These are phyloP conservation scores for Fusarium nygamai DNA, from an alignment of 2,329 filamentous ascomycete species.

Conservation along the genomic window DNA sequence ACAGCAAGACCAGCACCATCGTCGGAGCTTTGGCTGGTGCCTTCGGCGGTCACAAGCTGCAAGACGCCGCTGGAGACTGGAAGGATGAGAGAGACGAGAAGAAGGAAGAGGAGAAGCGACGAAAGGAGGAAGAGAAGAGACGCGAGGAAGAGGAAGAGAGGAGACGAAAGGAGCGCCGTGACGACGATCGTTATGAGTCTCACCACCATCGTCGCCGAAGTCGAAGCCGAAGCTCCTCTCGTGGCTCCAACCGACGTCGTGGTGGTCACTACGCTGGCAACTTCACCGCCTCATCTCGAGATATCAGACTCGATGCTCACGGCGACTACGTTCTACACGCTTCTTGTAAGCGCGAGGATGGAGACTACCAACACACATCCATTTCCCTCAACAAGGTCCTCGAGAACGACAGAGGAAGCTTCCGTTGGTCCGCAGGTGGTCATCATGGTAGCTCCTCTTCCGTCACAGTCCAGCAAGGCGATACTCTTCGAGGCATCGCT, in stretches of 20 bases:
- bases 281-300: constrained; percentile 49
- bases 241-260: constrained; percentile 12
- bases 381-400: constrained; percentile 50
- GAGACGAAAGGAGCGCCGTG: constrained; percentile 9
- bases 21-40: constrained; percentile 55
- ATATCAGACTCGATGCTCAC: constrained; percentile 48
- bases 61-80: constrained; percentile 53
- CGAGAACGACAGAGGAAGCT: constrained; percentile 50
- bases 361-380: constrained; percentile 47
- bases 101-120: constrained; percentile 33
- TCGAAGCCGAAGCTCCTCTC: constrained; percentile 11
- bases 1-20: constrained; percentile 48
- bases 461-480: constrained; percentile 53
- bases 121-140: constrained; percentile 44
- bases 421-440: constrained; percentile 47
- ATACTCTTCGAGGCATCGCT: constrained; percentile 54
- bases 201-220: constrained; percentile 1
- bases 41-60: constrained; percentile 54
- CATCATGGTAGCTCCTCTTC: constrained; percentile 38
- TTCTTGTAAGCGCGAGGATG: constrained; percentile 47
- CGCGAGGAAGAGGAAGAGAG: constrained; percentile 40
- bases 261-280: constrained; percentile 45
- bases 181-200: constrained; percentile 11
- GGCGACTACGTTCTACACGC: constrained; percentile 50
- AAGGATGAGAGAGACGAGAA: constrained; percentile 53